phyloP scores from a whole-genome alignment of 176 grass and related monocot genomes.

The Zoysia pacifica region DNA sequence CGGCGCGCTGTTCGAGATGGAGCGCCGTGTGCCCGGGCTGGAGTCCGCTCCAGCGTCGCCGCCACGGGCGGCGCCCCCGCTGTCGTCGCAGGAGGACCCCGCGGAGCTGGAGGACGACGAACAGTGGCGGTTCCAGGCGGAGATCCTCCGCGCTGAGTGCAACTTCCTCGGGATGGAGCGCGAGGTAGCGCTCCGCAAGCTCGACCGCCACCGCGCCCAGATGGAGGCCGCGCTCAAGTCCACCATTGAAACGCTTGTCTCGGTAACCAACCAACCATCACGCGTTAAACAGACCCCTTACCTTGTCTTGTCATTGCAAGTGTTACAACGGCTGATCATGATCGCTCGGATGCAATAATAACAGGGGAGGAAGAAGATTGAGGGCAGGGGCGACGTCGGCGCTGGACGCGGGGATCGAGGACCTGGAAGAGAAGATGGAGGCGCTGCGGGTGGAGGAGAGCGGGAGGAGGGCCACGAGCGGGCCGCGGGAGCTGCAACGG shows the following conservation, averaged over 20 bases:
- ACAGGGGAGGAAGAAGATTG: constrained; percentile 85
- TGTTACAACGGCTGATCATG: no score
- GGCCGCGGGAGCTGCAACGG: constrained; percentile 46
- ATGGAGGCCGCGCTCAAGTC: constrained; percentile 71
- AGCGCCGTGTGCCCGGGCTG: constrained; percentile 49
- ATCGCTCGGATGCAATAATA: not conserved
- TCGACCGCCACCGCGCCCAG: constrained; percentile 71
- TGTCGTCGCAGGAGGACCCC: constrained; percentile 7
- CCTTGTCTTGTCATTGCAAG: no score
- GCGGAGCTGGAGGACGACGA: constrained; percentile 53
- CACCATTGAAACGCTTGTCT: constrained; percentile 68
- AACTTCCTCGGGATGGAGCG: constrained; percentile 93
- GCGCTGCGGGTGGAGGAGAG: constrained; percentile 61
- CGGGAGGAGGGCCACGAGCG: constrained; percentile 40
- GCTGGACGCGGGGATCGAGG: constrained; percentile 69
- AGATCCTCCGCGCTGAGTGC: constrained; percentile 92
- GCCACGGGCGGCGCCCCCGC: constrained; percentile 26
- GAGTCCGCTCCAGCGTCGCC: constrained; percentile 56
- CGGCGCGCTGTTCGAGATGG: constrained; percentile 67
- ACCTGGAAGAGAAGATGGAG: constrained; percentile 75
- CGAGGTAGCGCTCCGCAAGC: constrained; percentile 73
- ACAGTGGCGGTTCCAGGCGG: constrained; percentile 86
- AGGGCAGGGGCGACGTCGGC: constrained; percentile 39
- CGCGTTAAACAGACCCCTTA: not conserved
- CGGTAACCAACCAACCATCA: constrained; percentile 38